These are phyloP conservation scores for Chaetomium sp. DNA, from an alignment of 2,329 filamentous ascomycete genomes.

Conservation along the genomic window DNA sequence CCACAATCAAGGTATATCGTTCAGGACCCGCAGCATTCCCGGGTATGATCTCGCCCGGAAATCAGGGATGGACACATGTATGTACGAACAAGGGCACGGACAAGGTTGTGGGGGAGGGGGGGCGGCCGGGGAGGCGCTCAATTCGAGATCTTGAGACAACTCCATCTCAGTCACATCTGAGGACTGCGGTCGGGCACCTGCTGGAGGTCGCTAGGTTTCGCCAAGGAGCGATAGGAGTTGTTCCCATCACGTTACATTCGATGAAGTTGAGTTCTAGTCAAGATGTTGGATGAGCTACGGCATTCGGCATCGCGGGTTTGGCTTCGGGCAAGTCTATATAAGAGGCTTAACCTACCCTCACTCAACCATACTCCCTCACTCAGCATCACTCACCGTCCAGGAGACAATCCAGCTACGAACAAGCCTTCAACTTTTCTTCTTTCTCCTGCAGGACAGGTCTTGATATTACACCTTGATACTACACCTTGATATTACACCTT, in stretches of 20 bases:
- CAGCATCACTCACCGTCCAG: constrained; percentile 14
- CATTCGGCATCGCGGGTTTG: background rate
- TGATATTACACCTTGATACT: background rate
- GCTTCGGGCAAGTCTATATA: constrained; percentile 6
- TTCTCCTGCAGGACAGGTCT: constrained; percentile 21
- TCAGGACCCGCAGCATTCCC: background rate
- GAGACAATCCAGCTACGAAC: constrained; percentile 11
- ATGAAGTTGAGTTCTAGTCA: background rate
- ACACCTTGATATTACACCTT: constrained; percentile 3
- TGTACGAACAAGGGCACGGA: background rate
- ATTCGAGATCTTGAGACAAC: constrained; percentile 12
- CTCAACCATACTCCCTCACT: background rate
- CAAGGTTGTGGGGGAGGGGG: background rate
- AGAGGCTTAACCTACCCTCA: background rate
- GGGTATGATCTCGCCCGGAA: background rate
- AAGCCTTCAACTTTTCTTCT: background rate
- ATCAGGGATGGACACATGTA: background rate
- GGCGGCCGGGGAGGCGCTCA: background rate
- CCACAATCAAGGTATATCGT: background rate
- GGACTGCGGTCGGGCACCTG: background rate
- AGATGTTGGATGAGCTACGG: background rate
- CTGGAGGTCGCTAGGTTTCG: background rate
- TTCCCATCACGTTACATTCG: background rate
- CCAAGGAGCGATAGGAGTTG: background rate
- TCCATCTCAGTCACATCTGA: background rate